Evolutionary conservation across 345 rosid species (phyloP).

Genomic region (Pelargonium nanum): DNA sequence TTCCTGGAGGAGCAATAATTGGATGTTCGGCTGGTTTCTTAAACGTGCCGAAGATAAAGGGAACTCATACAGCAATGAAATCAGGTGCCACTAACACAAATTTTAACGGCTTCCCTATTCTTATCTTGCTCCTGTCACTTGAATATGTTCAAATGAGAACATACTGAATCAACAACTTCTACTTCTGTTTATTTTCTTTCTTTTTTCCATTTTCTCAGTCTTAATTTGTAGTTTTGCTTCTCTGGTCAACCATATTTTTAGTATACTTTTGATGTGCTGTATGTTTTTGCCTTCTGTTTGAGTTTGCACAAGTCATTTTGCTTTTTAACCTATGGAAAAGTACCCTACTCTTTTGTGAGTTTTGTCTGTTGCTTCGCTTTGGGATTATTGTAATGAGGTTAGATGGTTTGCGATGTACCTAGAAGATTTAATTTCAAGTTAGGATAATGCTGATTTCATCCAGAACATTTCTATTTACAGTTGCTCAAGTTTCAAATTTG

Average conservation of each 20-base stretch:
- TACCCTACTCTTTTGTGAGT: no score
- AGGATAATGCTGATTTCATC: no score
- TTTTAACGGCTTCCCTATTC: background rate
- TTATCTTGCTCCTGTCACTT: background rate
- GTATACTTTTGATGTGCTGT: background rate
- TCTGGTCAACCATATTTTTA: no score
- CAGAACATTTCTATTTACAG: background rate
- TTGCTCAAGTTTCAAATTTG: slow-evolving; percentile 1
- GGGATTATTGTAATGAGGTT: no score
- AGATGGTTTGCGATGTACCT: no score
- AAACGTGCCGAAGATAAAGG: slow-evolving; percentile 95
- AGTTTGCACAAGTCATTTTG: no score
- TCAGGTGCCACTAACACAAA: slow-evolving; percentile 44
- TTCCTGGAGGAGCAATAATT: slow-evolving; percentile 91
- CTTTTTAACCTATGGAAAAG: no score
- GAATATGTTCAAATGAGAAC: background rate
- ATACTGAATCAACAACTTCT: no score
- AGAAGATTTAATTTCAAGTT: no score
- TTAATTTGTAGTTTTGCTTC: no score
- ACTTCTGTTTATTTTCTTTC: slow-evolving; percentile 1
- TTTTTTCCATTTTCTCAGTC: background rate
- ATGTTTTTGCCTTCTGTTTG: no score
- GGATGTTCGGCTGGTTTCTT: slow-evolving; percentile 97
- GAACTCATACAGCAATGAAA: slow-evolving; percentile 98
- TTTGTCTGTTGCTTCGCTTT: no score